phyloP scores from a whole-genome alignment of 345 rosid genomes.

The Erysimum cheiranthoides region DNA sequence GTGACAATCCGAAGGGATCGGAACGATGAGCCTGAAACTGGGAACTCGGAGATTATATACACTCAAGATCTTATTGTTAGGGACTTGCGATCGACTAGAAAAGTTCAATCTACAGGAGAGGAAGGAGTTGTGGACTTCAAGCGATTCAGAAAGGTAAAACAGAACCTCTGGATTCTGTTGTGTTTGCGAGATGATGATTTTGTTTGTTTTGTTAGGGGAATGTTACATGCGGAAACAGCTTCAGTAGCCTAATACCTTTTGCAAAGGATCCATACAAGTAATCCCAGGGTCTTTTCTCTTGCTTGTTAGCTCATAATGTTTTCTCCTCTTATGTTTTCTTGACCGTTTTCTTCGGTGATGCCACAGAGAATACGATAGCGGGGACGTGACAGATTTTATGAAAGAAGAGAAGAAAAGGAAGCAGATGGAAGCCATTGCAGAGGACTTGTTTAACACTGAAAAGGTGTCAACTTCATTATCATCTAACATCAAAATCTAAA shows the following conservation, averaged over 20 bases:
- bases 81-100: constrained; percentile 43
- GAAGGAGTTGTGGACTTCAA: constrained; percentile 67
- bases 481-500: constrained; percentile 14
- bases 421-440: constrained; percentile 88
- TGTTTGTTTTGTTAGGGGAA: constrained; percentile 50
- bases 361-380: constrained; percentile 65
- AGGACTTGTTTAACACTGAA: constrained; percentile 75
- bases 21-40: constrained; percentile 57
- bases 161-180: constrained; percentile 21
- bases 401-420: constrained; percentile 87
- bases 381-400: constrained; percentile 57
- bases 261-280: constrained; percentile 86
- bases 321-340: constrained; percentile 24
- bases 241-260: constrained; percentile 80
- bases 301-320: constrained; percentile 27
- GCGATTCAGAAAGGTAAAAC: constrained; percentile 81
- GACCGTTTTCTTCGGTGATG: constrained; percentile 26
- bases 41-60: constrained; percentile 72
- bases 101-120: constrained; percentile 39
- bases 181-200: neutral
- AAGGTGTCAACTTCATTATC: constrained; percentile 54
- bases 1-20: constrained; percentile 49
- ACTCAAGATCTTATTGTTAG: constrained; percentile 70
- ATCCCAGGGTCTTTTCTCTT: constrained; percentile 26
- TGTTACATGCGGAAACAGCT: constrained; percentile 85